A percentile compares a stretch with the other conserved stretches of the same genome.
Evolutionary conservation across 495 filamentous ascomycete species (phyloP).

Genomic region (Talaromyces adpressus): DNA sequence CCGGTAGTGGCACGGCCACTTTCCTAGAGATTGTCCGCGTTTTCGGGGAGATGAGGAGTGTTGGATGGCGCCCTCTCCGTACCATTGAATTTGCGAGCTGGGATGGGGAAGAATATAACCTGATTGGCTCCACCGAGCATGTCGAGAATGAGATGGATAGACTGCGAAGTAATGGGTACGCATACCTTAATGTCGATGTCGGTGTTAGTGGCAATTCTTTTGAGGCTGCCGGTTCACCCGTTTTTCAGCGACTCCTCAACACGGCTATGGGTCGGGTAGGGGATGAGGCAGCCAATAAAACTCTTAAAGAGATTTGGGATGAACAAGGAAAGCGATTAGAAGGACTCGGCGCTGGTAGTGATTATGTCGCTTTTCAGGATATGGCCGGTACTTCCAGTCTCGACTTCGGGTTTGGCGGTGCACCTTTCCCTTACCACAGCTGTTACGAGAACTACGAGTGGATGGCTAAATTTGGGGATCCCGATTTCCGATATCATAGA

Average conservation of each 20-base stretch:
- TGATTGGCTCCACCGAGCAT: conserved; percentile 91
- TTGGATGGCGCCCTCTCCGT: conserved; percentile 85
- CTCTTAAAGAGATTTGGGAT: conserved; percentile 72
- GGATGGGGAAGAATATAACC: conserved; percentile 90
- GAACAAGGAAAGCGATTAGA: conserved; percentile 49
- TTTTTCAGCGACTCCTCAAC: conserved; percentile 64
- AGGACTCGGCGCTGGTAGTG: conserved; percentile 72
- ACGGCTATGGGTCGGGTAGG: conserved; percentile 63
- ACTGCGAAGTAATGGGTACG: conserved; percentile 57
- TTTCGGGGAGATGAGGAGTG: conserved; percentile 63
- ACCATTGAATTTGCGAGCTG: conserved; percentile 93
- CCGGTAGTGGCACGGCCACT: conserved; percentile 83
- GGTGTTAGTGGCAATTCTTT: conserved; percentile 71
- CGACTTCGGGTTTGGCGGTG: conserved; percentile 73
- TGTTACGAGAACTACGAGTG: conserved; percentile 87
- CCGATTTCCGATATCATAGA: conserved; percentile 74
- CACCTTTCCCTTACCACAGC: conserved; percentile 66
- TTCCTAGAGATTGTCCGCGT: conserved; percentile 82
- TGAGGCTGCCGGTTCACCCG: conserved; percentile 67
- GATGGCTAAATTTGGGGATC: conserved; percentile 74
- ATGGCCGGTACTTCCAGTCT: conserved; percentile 87
- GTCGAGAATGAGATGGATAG: conserved; percentile 63
- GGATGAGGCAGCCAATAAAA: conserved; percentile 66
- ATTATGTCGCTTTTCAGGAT: conserved; percentile 88
- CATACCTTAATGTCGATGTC: conserved; percentile 90